Conservation (phyloP, 495 filamentous ascomycete species). For the Penicillium longicatenatum region DNA sequence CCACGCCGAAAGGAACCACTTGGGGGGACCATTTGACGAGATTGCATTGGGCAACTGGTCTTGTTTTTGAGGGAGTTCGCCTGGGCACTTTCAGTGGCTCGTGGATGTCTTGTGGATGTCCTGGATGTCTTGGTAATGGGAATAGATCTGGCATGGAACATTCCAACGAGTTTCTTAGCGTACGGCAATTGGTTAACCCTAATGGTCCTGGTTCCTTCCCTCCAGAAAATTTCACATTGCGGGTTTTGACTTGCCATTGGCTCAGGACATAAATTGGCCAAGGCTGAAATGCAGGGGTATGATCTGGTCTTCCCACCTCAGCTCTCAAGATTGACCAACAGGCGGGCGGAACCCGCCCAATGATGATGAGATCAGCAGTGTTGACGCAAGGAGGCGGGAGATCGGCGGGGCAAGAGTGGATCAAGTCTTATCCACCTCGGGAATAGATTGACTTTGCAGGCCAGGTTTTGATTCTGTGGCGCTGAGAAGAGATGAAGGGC, state of each 20-base stretch:
- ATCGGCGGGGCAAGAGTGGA: conserved; percentile 22
- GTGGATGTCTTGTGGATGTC: neutral
- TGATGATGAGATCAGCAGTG: conserved; percentile 18
- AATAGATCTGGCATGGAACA: neutral
- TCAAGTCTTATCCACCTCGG: neutral
- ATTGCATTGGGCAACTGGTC: neutral
- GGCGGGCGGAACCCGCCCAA: neutral
- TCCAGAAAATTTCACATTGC: neutral
- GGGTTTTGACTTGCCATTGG: neutral
- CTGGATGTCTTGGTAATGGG: neutral
- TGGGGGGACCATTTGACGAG: neutral
- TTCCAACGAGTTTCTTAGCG: neutral
- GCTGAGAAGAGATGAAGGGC: neutral
- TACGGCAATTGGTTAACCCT: neutral
- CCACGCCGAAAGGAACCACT: neutral
- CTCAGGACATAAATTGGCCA: neutral
- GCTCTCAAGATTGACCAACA: neutral
- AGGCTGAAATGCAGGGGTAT: neutral
- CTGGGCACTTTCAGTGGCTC: neutral
- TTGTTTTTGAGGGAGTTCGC: neutral
- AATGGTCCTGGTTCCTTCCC: neutral
- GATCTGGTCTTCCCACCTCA: neutral
- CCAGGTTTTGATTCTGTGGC: conserved; percentile 1
- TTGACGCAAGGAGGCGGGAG: conserved; percentile 30
- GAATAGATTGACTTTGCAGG: conserved; percentile 1